Base-by-base conservation (phyloP, 768 basidiomycete genomes). In the Termitomyces bulborhizus region DNA sequence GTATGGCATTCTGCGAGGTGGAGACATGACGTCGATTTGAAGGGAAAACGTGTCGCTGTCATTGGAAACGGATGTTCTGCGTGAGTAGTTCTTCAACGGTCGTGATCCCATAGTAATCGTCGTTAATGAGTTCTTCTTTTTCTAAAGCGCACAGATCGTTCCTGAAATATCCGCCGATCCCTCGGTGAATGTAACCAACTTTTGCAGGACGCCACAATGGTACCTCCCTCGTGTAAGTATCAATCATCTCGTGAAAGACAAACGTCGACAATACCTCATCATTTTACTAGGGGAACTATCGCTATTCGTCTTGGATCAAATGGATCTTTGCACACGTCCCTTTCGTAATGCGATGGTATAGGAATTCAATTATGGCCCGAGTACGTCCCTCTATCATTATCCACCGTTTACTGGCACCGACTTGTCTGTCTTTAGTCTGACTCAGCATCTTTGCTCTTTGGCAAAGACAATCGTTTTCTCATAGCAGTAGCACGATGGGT, bases 21-120 rank as follows among this genome's bases (percentile, higher is more conserved):
- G 85, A 67, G 73, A 44, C 79, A 82, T 47, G 79, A 79, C 60
- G 73, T 85, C 16, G 63, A 73, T 43, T 62, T 85, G 53, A 68
- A 68, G 55, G 77, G 76, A 1, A 83, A 82, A 66, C 69, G 73
- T 27, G 75, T 87, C 6, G 83, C 79, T 1, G 78, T 86, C 13
- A 78, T 85, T 62, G 84, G 84, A 39, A 84, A 84, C 62, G 84
- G 82, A 3, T 83, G 78, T 57, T 82, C 80, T 41, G 83, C 76
- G 76, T 83, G 62, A 60, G 75, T 71, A 52, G 46, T 27, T 41
- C 4, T 40, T 41, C 55, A 58, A n/a, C 37, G 18, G 7, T 39
- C 8, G 42, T 24, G 24, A 15, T 21, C 16, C 36, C 6, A 37
- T 6, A 6, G 9, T 6, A 12, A 16, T 37, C 34, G 36, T 50